Base-by-base conservation (phyloP, 257 asterid genomes). In the Euphrasia confusa region DNA sequence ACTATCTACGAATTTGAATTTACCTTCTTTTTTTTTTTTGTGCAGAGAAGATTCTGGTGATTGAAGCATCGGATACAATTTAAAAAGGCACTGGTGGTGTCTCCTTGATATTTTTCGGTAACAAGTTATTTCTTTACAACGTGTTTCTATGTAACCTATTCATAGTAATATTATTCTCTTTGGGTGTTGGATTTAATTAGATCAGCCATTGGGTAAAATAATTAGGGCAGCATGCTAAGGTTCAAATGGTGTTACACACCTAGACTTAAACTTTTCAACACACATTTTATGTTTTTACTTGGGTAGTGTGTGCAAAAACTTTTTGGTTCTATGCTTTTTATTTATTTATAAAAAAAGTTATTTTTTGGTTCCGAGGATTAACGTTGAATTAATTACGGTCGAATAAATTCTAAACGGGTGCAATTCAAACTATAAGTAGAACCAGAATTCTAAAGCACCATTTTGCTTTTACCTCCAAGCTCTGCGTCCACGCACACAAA, bases 41-140 rank as follows among this genome's bases (percentile, higher is more conserved):
- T 48, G n/a, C 39, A 33, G 39, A 77, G 78, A 80, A 80, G 90
- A 81, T 81, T 90, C 84, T 85, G 70, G 84, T 74, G 88, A 84
- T 85, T 66, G 18, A 14, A 14, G 55, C 27, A 76, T 80, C 62
- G 64, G 71, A 72, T 61, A 44, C 24, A 49, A 49, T 49, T 49
- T 3, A n/a, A 14, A 17, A 6, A 14, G 7, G 37, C 17, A 71
- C 61, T 54, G 71, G 65, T 68, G 74, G 78, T 76, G 84, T 78
- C 77, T 73, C 83, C 53, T 67, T 70, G 59, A 56, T 67, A 47
- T 68, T 68, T 68, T 56, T 74, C 53, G 64, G 68, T 64, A 73
- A 65, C 55, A 33, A 67, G 67, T 33, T 4, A 33, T 33, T 57
- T 63, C 35, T 69, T 50, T n/a, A 58, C 60, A 54, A 4, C 50